Percentiles rank a stretch among this genome's conserved stretches.
Evolutionary conservation across 2,329 filamentous ascomycete species (phyloP).

Genomic region (Xylaria sp.): DNA sequence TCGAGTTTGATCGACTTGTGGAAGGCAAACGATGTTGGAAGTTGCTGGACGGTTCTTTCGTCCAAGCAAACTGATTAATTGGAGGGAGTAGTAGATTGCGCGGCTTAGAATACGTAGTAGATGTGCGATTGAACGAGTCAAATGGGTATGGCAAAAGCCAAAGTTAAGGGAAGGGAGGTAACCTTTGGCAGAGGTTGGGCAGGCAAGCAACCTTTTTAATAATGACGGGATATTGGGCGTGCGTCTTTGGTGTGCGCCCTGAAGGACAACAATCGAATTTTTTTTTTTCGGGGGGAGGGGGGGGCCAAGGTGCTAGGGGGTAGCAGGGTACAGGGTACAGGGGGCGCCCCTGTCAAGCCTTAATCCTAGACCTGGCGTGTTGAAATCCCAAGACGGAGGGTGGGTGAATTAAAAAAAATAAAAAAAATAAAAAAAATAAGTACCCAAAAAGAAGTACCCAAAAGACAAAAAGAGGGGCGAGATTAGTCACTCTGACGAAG

Average conservation of each 20-base stretch:
- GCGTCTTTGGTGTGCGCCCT: not conserved
- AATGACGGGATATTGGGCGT: constrained; percentile 23
- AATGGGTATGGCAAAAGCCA: constrained; percentile 37
- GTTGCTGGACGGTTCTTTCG: constrained; percentile 41
- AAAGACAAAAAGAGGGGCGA: no score
- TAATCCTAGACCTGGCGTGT: constrained; percentile 24
- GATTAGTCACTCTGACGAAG: not conserved
- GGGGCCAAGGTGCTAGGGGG: constrained; percentile 12
- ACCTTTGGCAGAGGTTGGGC: constrained; percentile 25
- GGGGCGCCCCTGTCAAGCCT: constrained; percentile 17
- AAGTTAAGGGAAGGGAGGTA: constrained; percentile 31
- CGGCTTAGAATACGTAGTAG: constrained; percentile 1
- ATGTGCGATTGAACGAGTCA: constrained; percentile 29
- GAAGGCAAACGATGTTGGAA: constrained; percentile 40
- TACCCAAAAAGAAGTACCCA: no score
- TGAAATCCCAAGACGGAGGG: not conserved
- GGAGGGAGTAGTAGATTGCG: not conserved
- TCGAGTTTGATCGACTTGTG: constrained; percentile 38
- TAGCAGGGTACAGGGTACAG: constrained; percentile 3
- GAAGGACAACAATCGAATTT: constrained; percentile 15
- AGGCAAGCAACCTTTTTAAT: constrained; percentile 31
- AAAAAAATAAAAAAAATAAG: not conserved
- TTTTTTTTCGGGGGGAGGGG: constrained; percentile 8
- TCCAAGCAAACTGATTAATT: constrained; percentile 37
- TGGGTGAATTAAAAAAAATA: constrained; percentile 3